Evolutionary conservation across 164 flowering plant genomes (phyloP), one percentile per base, ranked within the genome.

Genomic region (Piper betle): DNA sequence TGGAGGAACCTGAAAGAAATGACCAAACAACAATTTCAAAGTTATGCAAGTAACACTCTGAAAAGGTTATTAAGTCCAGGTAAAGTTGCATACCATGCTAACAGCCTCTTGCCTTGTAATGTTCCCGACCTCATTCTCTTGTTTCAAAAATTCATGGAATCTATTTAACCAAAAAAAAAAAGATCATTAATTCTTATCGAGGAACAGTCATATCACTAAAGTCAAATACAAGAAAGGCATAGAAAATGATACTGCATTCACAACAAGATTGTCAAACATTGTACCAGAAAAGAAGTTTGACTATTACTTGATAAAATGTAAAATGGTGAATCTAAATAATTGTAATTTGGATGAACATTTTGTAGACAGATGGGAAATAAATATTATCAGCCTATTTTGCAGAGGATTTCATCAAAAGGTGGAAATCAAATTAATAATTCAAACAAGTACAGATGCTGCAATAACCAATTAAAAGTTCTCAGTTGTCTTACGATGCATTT

Each of bases 91-190:
- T 64, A 94, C 99, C 99, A 94, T 94, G 82, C 99, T 94, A 50
- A 94, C 99, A 75, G 99, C 99, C 74, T 94, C 99, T 77, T 94
- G 99, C 66, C 99, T 80, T 54, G 97, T 94, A 62, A 94, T 85
- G 71, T 86, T 94, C 74, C 99, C 99, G 52, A 88, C 83, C 77
- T 94, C 99, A 84, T 91, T 91, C 74, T 84, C 96, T 69, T 77
- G 85, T 81, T 94, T 94, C 52, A 94, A 75, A 77, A 94, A 94
- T 75, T 86, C 85, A 67, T 91, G 96, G 69, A 94, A 90, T 87
- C 97, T 94, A 82, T 70, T 53, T 15, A 12, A 65, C 64, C 19
- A 25, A 53, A 18, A 39, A 52, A 43, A 37, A 56, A n/a, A 2
- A 62, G 18, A 33, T 13, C 52, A 61, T 9, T 46, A 10, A 9